Base-by-base conservation (phyloP, 73 alveolate genomes). In the Durusdinium trenchii region DNA sequence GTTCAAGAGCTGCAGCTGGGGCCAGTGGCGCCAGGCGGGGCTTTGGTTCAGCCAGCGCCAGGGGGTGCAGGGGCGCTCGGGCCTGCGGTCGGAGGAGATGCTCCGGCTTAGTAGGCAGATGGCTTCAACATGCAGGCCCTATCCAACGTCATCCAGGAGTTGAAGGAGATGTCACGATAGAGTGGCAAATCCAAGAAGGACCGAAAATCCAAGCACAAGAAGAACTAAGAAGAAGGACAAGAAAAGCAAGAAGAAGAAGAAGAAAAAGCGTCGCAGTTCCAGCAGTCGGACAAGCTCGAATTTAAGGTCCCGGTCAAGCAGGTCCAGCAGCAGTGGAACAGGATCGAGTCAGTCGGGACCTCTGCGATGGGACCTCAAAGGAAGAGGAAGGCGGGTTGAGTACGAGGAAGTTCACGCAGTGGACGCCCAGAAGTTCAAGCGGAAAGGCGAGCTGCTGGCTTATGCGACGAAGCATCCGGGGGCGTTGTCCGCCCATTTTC, bases 371-470 rank as follows among this genome's bases (percentile, higher is more conserved):
- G 45, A 32, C n/a, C 50, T 32, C n/a, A 23, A 20, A 10, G 95
- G 28, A 3, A 54, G 26, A 23, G 3, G n/a, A 81, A 54, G 42
- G 82, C 71, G 50, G 43, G 35, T 86, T n/a, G 9, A 43, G 23
- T 57, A 60, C 82, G 67, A 60, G 50, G 82, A 86, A 14, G 38
- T 60, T 9, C n/a, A 62, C 30, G 61, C 69, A 35, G 86, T 90
- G 35, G 96, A 90, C 47, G 54, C 52, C 40, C 54, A 43, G 76
- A 90, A 90, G 75, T 90, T 46, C 86, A 67, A 90, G 86, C 12
- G 64, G 96, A 62, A 69, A 12, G 96, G 87, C 46, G 97, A 69
- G 10, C 78, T 90, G 60, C n/a, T 91, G 81, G 87, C 98, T 6
- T 91, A 62, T 20, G 98, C 98, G 1, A 5, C 98, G 46, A 91